These are phyloP conservation scores for Cordia subcordata DNA, from an alignment of 257 asterid species.

Conservation along the genomic window DNA sequence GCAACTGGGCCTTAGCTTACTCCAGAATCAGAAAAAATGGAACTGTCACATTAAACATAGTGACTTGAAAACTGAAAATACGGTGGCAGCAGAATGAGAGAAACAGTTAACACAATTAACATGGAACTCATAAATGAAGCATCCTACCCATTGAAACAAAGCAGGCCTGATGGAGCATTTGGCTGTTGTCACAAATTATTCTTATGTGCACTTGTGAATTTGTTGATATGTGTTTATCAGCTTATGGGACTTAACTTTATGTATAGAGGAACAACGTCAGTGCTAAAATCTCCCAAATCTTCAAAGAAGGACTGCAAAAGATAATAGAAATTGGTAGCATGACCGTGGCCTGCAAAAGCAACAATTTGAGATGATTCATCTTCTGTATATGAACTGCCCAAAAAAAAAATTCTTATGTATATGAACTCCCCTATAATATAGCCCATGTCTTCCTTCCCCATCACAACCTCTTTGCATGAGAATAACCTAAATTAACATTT, in stretches of 20 bases:
- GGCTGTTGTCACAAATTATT: too few relatives aligned
- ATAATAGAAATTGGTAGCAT: constrained; percentile 77
- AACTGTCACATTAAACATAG: too few relatives aligned
- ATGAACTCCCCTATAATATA: too few relatives aligned
- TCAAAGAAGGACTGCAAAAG: constrained; percentile 64
- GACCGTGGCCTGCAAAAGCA: constrained; percentile 73
- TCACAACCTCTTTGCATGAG: constrained; percentile 46
- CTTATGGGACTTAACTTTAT: constrained; percentile 44
- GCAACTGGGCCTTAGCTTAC: too few relatives aligned
- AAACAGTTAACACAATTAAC: too few relatives aligned
- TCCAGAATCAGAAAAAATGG: too few relatives aligned
- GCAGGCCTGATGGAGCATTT: too few relatives aligned
- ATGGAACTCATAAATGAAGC: too few relatives aligned
- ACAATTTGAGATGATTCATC: constrained; percentile 49
- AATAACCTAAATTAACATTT: constrained; percentile 39
- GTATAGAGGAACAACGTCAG: constrained; percentile 64
- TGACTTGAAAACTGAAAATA: too few relatives aligned
- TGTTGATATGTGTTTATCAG: neutral
- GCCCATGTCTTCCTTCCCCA: constrained; percentile 48
- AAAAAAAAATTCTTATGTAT: too few relatives aligned
- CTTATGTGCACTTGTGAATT: too few relatives aligned
- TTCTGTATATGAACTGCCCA: constrained; percentile 29
- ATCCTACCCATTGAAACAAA: neutral
- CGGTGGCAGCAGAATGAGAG: too few relatives aligned
- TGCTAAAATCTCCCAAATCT: constrained; percentile 54